A percentile compares a stretch with the other conserved stretches of the same genome.
Evolutionary conservation across 208 protist genomes (phyloP).

Genomic region (Plasmodiophora brassicae): DNA sequence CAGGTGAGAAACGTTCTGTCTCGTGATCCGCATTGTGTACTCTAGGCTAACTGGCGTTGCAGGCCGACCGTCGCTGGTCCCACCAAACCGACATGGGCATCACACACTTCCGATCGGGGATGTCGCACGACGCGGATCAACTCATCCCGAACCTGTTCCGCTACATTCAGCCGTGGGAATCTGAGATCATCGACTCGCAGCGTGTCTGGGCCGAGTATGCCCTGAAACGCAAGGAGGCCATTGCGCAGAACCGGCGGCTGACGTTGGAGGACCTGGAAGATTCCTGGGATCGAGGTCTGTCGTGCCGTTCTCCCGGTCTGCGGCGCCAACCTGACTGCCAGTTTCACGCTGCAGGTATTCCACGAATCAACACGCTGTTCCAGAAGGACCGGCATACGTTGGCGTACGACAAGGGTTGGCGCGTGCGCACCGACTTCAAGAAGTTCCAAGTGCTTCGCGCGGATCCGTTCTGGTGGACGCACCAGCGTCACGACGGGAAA

Average conservation of each 20-base stretch:
- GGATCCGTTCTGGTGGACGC: constrained; percentile 99
- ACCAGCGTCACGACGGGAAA: constrained; percentile 98
- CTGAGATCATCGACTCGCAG: constrained; percentile 98
- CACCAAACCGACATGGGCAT: constrained; percentile 93
- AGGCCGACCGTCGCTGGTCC: constrained; percentile 92
- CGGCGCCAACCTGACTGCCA: too few relatives aligned
- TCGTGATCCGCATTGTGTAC: too few relatives aligned
- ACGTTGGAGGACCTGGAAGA: constrained; percentile 99
- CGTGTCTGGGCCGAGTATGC: constrained; percentile 98
- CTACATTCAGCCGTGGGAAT: constrained; percentile 99
- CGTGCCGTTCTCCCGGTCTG: too few relatives aligned
- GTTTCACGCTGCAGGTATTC: too few relatives aligned
- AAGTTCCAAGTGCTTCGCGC: constrained; percentile 93
- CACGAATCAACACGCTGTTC: constrained; percentile 99
- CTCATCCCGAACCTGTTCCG: constrained; percentile 99
- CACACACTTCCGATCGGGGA: constrained; percentile 97
- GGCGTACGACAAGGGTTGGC: constrained; percentile 99
- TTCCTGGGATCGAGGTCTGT: constrained; percentile 98
- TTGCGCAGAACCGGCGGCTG: constrained; percentile 88
- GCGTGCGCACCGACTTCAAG: constrained; percentile 96
- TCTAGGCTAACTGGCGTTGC: too few relatives aligned
- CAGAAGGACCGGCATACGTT: constrained; percentile 96
- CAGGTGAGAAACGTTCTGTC: too few relatives aligned
- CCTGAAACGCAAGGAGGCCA: constrained; percentile 92
- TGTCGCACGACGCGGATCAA: constrained; percentile 96